Evolutionary conservation across 495 filamentous ascomycete species (phyloP).

Genomic region (Talaromyces borbonicus): DNA sequence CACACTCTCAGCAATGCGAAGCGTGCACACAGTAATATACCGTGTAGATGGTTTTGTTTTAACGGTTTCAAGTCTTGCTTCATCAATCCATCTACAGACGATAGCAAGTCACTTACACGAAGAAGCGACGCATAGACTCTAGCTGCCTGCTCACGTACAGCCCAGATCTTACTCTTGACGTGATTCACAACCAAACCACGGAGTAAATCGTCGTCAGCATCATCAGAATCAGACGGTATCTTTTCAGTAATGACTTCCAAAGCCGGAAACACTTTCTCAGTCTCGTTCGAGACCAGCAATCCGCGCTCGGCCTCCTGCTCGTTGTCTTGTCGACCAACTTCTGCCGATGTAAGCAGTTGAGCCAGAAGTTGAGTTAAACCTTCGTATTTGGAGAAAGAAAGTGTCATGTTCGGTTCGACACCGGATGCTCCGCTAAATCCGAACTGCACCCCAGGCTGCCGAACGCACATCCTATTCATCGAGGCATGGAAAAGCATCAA

Average conservation of each 20-base stretch:
- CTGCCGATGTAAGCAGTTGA: constrained; percentile 44
- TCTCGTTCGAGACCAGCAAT: constrained; percentile 33
- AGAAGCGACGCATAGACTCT: constrained; percentile 64
- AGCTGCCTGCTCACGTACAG: constrained; percentile 83
- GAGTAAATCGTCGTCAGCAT: constrained; percentile 25
- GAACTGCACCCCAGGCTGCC: constrained; percentile 18
- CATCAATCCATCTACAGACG: constrained; percentile 40
- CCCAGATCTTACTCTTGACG: constrained; percentile 70
- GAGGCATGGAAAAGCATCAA: constrained; percentile 79
- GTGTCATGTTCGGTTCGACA: constrained; percentile 30
- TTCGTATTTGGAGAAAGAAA: constrained; percentile 55
- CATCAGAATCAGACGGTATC: constrained; percentile 23
- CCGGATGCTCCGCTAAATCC: constrained; percentile 35
- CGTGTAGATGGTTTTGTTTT: constrained; percentile 57
- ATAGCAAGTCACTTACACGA: constrained; percentile 38
- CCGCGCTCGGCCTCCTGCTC: constrained; percentile 21
- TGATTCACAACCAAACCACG: constrained; percentile 27
- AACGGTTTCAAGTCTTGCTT: constrained; percentile 16
- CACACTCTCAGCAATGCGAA: constrained; percentile 36
- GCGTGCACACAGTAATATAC: constrained; percentile 41
- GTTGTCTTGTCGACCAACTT: constrained; percentile 21
- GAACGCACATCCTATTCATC: constrained; percentile 54
- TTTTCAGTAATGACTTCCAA: constrained; percentile 65
- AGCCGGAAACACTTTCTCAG: constrained; percentile 76
- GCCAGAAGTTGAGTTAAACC: constrained; percentile 59